Evolutionary conservation across 1,284 basidiomycete species (phyloP), one percentile per base, ranked within the genome.

Genomic region (Trametes versicolor): DNA sequence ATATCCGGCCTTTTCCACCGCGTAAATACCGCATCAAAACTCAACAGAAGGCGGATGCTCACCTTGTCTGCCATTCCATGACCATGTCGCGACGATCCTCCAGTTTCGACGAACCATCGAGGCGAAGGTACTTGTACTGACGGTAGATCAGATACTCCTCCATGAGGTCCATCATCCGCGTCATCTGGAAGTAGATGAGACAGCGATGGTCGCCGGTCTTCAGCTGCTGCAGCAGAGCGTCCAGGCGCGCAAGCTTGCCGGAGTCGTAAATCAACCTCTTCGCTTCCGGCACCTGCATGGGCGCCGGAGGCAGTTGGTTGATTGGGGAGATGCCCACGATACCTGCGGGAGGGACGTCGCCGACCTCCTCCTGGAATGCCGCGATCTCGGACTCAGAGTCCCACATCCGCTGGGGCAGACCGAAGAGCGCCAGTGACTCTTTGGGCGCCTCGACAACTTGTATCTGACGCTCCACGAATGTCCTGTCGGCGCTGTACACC

Each of bases 131-230:
- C 80, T 98, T 98, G 86, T 98, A 97, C 79, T 99, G 97, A 8
- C 97, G 89, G 81, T 95, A 98, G 71, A 98, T 96, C 62, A 99
- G 84, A 78, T 99, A 99, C 77, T 99, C 98, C 78, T 99, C 98
- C 90, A 99, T 97, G 65, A 99, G 83, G 77, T 99, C 97, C 90
- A 99, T 99, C 98, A 99, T 99, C 69, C 92, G 89, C 27, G 98
- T 99, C 98, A 99, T 99, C 80, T 99, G 98, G 91, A 99, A 99
- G 82, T 99, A 99, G 58, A 99, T 87, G 71, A 99, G 81, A 25
- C 98, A 96, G 54, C 97, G 91, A 79, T 99, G 98, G 62, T 97
- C 97, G 12, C 91, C 93, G 37, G 89, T 86, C 81, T 99, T 99
- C 67, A 99, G 88, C 75, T 98, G 94, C 67, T 96, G 93, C 12